Evolutionary conservation across 2,329 filamentous ascomycete species (phyloP).

Genomic region (Cladosporium sp.): DNA sequence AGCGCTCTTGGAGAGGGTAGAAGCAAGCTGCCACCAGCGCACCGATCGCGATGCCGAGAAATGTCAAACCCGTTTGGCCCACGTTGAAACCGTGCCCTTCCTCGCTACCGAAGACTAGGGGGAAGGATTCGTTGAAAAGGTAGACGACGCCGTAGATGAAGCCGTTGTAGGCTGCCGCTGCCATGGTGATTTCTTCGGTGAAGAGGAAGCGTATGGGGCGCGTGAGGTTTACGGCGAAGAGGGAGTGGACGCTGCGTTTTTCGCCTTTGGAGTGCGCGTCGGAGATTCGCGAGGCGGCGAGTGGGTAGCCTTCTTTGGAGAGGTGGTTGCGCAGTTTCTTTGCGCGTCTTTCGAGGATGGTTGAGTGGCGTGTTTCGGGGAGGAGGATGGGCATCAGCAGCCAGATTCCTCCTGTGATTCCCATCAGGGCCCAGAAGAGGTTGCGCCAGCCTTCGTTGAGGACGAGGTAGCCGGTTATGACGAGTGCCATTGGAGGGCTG

Average conservation of each 20-base stretch:
- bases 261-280: constrained; percentile 22
- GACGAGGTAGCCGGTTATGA: constrained; percentile 33
- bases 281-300: constrained; percentile 15
- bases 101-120: constrained; percentile 40
- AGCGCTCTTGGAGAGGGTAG: constrained; percentile 41
- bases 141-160: constrained; percentile 48
- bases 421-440: constrained; percentile 26
- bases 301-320: constrained; percentile 15
- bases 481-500: constrained; percentile 32
- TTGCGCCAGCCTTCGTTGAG: constrained; percentile 19
- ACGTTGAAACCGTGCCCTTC: constrained; percentile 38
- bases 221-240: constrained; percentile 41
- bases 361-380: constrained; percentile 29
- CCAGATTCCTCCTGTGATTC: constrained; percentile 20
- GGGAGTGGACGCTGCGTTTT: constrained; percentile 28
- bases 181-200: constrained; percentile 45
- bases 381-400: constrained; percentile 25
- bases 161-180: constrained; percentile 45
- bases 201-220: constrained; percentile 46
- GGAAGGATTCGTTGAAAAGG: constrained; percentile 47
- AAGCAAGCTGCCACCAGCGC: constrained; percentile 36
- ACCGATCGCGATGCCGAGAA: constrained; percentile 34
- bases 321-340: constrained; percentile 61
- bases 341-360: constrained; percentile 45
- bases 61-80: constrained; percentile 27